phyloP scores from a whole-genome alignment of 495 filamentous ascomycete genomes.

The Podospora appendiculata region DNA sequence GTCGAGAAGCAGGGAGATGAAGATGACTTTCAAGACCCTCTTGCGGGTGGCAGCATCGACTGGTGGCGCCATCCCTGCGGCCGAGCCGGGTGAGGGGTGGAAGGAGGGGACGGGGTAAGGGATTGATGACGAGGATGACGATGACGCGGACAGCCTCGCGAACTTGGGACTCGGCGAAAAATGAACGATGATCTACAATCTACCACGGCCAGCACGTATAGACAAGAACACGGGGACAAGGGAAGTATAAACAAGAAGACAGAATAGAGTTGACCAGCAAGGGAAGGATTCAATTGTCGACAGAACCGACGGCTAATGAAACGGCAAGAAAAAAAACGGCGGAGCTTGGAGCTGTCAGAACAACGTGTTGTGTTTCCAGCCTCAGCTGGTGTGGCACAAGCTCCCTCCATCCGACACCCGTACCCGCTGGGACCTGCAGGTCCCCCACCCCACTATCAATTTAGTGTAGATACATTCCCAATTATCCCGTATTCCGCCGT shows the following conservation, averaged over 20 bases:
- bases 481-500: too few relatives aligned
- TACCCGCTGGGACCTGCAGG: too few relatives aligned
- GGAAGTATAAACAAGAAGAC: not conserved
- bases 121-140: not conserved
- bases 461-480: too few relatives aligned
- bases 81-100: not conserved
- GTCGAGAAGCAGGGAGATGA: constrained; percentile 47
- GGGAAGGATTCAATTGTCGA: not conserved
- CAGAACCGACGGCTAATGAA: not conserved
- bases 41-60: constrained; percentile 54
- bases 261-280: not conserved
- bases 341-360: not conserved
- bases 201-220: constrained; percentile 12
- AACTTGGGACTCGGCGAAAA: too few relatives aligned
- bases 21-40: constrained; percentile 71
- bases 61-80: constrained; percentile 28
- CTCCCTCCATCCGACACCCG: too few relatives aligned
- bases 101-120: not conserved
- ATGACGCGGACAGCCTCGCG: too few relatives aligned
- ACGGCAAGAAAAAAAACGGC: not conserved
- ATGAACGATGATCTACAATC: not conserved
- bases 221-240: constrained; percentile 1
- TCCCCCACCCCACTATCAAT: too few relatives aligned
- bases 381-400: not conserved
- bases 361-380: not conserved